A percentile compares a stretch with the other conserved stretches of the same genome.
Conservation (phyloP, 179 eudicot species). For the Silene vulgaris region DNA sequence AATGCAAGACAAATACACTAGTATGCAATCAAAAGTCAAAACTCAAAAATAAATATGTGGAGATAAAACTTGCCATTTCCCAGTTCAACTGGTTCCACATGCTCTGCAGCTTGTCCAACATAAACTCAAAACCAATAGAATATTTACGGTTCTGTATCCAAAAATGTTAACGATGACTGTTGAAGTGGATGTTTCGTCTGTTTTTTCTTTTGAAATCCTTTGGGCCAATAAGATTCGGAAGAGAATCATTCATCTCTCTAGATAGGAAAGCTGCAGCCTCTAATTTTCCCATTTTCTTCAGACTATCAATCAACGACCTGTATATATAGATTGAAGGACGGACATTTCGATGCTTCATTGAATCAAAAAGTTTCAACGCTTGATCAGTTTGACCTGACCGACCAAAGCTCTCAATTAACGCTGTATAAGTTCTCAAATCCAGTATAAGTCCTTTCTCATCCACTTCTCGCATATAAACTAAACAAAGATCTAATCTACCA, state of each 20-base stretch:
- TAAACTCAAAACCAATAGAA: background rate
- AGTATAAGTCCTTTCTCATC: constrained; percentile 47
- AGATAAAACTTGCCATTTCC: background rate
- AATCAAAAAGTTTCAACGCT: constrained; percentile 55
- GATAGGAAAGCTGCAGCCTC: constrained; percentile 44
- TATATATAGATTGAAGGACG: constrained; percentile 66
- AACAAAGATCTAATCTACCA: constrained; percentile 57
- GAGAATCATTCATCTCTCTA: constrained; percentile 56
- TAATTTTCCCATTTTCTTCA: constrained; percentile 57
- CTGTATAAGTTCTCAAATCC: constrained; percentile 67
- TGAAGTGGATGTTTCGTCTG: constrained; percentile 19
- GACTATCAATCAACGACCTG: constrained; percentile 53
- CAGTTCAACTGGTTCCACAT: background rate
- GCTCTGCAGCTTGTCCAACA: background rate
- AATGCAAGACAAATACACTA: no score
- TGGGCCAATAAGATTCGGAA: constrained; percentile 55
- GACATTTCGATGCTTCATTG: constrained; percentile 53
- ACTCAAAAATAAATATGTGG: background rate
- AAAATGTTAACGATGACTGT: background rate
- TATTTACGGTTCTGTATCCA: background rate
- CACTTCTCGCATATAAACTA: constrained; percentile 48
- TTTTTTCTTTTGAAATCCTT: constrained; percentile 51
- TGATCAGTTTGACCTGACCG: constrained; percentile 60
- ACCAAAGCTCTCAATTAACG: constrained; percentile 77
- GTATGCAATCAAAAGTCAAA: background rate